A percentile compares a stretch with the other conserved stretches of the same genome.
These are phyloP conservation scores for Orobanche coerulescens DNA, from an alignment of 257 asterid species.

Conservation along the genomic window DNA sequence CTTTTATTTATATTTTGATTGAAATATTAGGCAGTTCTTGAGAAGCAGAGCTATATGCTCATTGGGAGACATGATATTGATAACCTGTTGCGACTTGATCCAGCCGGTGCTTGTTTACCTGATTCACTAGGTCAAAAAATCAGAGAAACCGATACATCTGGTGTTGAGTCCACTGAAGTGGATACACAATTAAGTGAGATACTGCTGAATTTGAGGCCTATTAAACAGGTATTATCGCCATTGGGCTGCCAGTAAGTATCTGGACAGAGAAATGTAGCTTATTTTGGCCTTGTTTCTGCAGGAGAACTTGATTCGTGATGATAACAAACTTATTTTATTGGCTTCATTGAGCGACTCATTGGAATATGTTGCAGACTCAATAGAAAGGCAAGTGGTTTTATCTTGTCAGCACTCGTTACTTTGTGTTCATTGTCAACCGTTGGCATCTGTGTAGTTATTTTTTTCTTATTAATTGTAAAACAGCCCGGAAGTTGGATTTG, in stretches of 20 bases:
- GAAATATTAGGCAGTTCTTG: conserved; percentile 90
- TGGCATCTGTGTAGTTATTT: not conserved
- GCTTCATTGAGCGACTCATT: conserved; percentile 95
- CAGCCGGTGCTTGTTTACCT: conserved; percentile 72
- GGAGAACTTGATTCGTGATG: conserved; percentile 97
- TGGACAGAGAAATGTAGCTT: conserved; percentile 14
- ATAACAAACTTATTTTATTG: conserved; percentile 79
- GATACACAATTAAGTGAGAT: conserved; percentile 69
- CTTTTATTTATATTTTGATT: conserved; percentile 18
- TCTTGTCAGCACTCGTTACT: conserved; percentile 20
- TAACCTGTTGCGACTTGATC: conserved; percentile 80
- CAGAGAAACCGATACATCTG: conserved; percentile 41
- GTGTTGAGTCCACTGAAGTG: conserved; percentile 44
- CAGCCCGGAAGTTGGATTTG: not conserved
- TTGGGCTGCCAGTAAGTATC: conserved; percentile 5
- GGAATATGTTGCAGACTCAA: conserved; percentile 92
- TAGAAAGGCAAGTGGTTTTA: conserved; percentile 67
- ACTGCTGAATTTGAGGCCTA: conserved; percentile 76
- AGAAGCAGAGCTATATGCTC: conserved; percentile 98
- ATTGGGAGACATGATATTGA: conserved; percentile 95
- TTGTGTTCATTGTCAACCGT: conserved; percentile 7
- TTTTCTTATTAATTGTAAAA: not conserved
- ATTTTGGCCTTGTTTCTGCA: conserved; percentile 30
- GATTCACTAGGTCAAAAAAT: conserved; percentile 46
- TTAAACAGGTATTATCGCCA: conserved; percentile 65